Evolutionary conservation across 257 asterid genomes (phyloP).

Genomic region (Knoxia roxburghii): DNA sequence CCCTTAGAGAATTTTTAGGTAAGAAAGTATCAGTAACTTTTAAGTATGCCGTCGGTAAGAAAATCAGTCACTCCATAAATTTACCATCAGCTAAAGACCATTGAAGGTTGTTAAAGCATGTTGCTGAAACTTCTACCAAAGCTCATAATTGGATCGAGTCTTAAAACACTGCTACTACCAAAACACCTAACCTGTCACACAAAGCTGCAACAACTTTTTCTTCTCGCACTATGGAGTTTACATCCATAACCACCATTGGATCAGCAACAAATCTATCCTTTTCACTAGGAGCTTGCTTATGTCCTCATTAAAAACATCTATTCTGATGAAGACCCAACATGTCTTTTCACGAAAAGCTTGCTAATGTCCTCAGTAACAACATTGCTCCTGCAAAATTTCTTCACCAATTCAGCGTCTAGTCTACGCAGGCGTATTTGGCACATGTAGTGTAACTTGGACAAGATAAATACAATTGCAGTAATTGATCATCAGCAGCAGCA

Average conservation of each 20-base stretch:
- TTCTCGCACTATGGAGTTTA: neutral
- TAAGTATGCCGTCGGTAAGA: too few relatives aligned
- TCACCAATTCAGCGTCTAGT: slow-evolving; percentile 1
- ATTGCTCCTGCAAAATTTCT: slow-evolving; percentile 83
- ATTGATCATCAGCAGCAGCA: neutral
- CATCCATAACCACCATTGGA: neutral
- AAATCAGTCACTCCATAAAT: too few relatives aligned
- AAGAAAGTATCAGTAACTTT: too few relatives aligned
- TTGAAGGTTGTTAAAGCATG: neutral
- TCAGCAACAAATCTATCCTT: slow-evolving; percentile 15
- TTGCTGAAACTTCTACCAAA: neutral
- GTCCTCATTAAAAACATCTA: too few relatives aligned
- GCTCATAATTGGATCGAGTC: neutral
- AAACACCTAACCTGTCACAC: neutral
- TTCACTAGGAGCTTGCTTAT: too few relatives aligned
- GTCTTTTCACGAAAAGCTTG: slow-evolving; percentile 68
- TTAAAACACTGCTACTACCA: neutral
- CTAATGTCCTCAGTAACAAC: slow-evolving; percentile 79
- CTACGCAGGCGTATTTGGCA: too few relatives aligned
- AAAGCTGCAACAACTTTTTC: neutral
- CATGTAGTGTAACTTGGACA: neutral
- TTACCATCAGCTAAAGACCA: neutral
- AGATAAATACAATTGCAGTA: neutral
- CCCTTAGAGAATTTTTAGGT: neutral
- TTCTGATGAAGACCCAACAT: slow-evolving; percentile 30